Conservation (phyloP, 768 basidiomycete species). For the Hysterangium stoloniferum region DNA sequence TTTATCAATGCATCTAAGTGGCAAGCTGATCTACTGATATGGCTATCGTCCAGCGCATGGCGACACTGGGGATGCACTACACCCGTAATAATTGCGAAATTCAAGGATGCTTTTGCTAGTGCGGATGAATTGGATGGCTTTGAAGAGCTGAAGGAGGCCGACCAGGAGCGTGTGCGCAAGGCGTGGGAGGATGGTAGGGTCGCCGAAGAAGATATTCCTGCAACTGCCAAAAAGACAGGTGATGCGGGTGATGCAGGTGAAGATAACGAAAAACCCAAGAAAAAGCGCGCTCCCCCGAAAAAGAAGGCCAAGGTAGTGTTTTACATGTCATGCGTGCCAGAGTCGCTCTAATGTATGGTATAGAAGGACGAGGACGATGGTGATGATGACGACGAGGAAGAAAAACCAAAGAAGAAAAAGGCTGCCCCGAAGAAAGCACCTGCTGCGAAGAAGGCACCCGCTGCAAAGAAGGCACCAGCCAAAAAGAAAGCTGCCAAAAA, state of each 20-base stretch:
- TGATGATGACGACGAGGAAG: slow-evolving; percentile 18
- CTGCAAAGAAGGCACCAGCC: slow-evolving; percentile 20
- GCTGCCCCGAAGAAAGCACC: neutral
- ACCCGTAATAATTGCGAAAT: slow-evolving; percentile 55
- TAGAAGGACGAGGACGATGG: slow-evolving; percentile 17
- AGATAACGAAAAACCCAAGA: slow-evolving; percentile 45
- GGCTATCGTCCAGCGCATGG: slow-evolving; percentile 49
- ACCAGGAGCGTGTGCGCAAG: slow-evolving; percentile 59
- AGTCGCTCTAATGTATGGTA: too few relatives aligned
- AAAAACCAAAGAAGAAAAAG: slow-evolving; percentile 19
- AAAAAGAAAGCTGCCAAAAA: slow-evolving; percentile 38
- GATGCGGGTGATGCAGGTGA: slow-evolving; percentile 33
- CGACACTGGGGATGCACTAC: slow-evolving; percentile 91
- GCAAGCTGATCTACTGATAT: neutral
- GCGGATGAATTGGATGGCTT: slow-evolving; percentile 78
- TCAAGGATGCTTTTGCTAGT: slow-evolving; percentile 52
- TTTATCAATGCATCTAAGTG: slow-evolving; percentile 3
- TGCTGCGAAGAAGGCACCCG: slow-evolving; percentile 10
- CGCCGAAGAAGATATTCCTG: slow-evolving; percentile 78
- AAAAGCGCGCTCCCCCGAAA: slow-evolving; percentile 31
- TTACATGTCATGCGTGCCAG: neutral
- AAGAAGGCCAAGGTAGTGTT: slow-evolving; percentile 35
- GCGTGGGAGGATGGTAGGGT: slow-evolving; percentile 77
- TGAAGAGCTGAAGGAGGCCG: slow-evolving; percentile 60
- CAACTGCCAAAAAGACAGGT: slow-evolving; percentile 56